These are phyloP conservation scores for Fonsecaea pugnacius DNA, from an alignment of 2,329 filamentous ascomycete species.

Conservation along the genomic window DNA sequence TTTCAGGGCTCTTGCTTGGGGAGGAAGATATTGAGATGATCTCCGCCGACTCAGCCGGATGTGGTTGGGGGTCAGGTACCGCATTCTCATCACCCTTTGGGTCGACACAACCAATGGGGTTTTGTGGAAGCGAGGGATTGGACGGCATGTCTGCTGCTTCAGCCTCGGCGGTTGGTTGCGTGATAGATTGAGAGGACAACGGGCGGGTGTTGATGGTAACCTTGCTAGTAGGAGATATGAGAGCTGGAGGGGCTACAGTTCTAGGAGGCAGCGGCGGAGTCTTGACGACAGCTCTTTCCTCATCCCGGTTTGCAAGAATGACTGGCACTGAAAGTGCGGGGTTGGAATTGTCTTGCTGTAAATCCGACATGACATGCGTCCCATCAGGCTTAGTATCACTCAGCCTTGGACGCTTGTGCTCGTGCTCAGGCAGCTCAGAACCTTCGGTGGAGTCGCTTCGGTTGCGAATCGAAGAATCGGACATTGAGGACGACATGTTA, in stretches of 20 bases:
- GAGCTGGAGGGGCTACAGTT: constrained; percentile 36
- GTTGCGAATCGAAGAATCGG: constrained; percentile 34
- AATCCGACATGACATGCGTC: constrained; percentile 32
- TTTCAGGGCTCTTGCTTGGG: constrained; percentile 51
- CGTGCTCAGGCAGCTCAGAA: constrained; percentile 37
- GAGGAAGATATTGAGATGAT: constrained; percentile 51
- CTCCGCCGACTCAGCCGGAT: constrained; percentile 31
- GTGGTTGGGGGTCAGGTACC: background rate
- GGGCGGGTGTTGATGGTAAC: constrained; percentile 53
- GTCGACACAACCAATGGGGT: constrained; percentile 17
- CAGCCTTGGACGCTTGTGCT: constrained; percentile 38
- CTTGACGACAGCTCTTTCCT: constrained; percentile 24
- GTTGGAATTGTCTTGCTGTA: constrained; percentile 21
- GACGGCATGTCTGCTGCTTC: constrained; percentile 15
- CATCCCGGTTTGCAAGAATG: constrained; percentile 29
- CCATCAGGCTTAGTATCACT: constrained; percentile 34
- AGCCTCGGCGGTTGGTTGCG: constrained; percentile 21
- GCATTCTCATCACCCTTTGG: constrained; percentile 9
- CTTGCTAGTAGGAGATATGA: constrained; percentile 48
- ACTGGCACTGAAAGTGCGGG: constrained; percentile 29
- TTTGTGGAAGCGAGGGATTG: constrained; percentile 10
- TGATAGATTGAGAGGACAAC: constrained; percentile 35
- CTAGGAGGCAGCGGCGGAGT: constrained; percentile 32
- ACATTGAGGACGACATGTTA: constrained; percentile 35
- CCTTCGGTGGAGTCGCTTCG: constrained; percentile 36